Percentiles rank a stretch among this genome's conserved stretches.
Evolutionary conservation across 352 stramenopile species (phyloP).

Genomic region (Phytophthora aleatoria): DNA sequence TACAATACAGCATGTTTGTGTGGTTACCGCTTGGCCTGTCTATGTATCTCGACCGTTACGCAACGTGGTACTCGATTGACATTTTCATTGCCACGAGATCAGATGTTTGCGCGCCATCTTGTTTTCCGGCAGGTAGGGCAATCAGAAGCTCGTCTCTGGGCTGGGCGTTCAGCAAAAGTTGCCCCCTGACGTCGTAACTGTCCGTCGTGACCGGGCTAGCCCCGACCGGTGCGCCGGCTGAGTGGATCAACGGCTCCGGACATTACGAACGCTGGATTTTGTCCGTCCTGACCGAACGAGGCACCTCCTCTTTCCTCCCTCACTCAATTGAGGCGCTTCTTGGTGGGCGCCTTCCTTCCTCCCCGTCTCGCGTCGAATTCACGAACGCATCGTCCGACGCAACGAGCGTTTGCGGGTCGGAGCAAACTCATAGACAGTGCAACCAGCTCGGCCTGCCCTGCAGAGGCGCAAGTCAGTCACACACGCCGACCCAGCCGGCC

Average conservation of each 20-base stretch:
- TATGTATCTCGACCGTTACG: constrained; percentile 17
- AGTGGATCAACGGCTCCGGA: constrained; percentile 20
- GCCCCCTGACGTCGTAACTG: constrained; percentile 16
- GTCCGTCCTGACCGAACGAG: constrained; percentile 14
- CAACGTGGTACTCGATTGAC: constrained; percentile 29
- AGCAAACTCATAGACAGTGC: constrained; percentile 44
- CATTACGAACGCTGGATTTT: constrained; percentile 46
- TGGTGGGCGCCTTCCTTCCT: constrained; percentile 2
- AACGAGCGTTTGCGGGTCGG: constrained; percentile 19
- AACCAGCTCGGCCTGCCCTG: constrained; percentile 16
- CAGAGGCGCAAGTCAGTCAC: constrained; percentile 32
- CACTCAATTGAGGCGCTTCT: constrained; percentile 7
- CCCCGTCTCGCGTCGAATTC: constrained; percentile 19
- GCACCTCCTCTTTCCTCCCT: constrained; percentile 23
- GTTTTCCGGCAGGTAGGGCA: constrained; percentile 29
- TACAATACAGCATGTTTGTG: neutral
- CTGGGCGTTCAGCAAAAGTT: constrained; percentile 25
- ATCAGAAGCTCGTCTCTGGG: constrained; percentile 16
- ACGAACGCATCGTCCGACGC: constrained; percentile 21
- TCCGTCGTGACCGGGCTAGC: constrained; percentile 12
- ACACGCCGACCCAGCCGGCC: constrained; percentile 18
- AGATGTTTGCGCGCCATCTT: constrained; percentile 25
- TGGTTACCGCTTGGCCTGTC: constrained; percentile 21
- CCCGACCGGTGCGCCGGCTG: constrained; percentile 6
- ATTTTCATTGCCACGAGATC: constrained; percentile 29